Evolutionary conservation across 2,329 filamentous ascomycete genomes (phyloP).

Genomic region (Fusarium pseudonygamai): DNA sequence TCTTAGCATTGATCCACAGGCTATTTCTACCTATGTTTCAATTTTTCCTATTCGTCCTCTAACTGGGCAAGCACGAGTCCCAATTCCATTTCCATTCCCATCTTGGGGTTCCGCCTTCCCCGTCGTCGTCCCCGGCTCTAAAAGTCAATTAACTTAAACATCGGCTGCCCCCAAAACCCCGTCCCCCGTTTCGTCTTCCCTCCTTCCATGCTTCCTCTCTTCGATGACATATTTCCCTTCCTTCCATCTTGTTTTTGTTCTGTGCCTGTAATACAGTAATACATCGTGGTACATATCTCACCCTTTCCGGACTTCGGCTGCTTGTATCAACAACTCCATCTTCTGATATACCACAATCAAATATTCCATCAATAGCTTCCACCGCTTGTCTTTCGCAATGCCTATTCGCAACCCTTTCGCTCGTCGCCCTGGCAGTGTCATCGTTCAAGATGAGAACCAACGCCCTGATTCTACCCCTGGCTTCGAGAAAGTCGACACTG

Average conservation of each 20-base stretch:
- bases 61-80: conserved; percentile 1
- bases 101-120: conserved; percentile 18
- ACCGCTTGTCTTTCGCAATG: conserved; percentile 56
- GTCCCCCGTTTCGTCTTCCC: not conserved
- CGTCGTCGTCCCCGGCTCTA: conserved; percentile 29
- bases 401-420: conserved; percentile 78
- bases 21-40: not conserved
- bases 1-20: conserved; percentile 22
- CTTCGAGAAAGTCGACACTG: conserved; percentile 70
- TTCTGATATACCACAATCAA: conserved; percentile 11
- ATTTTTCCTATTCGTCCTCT: not conserved
- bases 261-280: not conserved
- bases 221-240: conserved; percentile 13
- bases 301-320: not conserved
- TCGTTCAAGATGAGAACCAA: conserved; percentile 62
- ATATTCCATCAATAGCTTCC: conserved; percentile 9
- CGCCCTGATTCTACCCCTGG: conserved; percentile 55
- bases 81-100: conserved; percentile 12
- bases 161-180: conserved; percentile 23
- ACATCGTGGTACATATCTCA: not conserved
- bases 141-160: conserved; percentile 38
- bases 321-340: conserved; percentile 7
- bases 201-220: conserved; percentile 2
- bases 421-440: conserved; percentile 62
- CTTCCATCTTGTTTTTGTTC: not conserved